These are phyloP conservation scores for Tephrocybe rancida DNA, from an alignment of 768 basidiomycete species.

Conservation along the genomic window DNA sequence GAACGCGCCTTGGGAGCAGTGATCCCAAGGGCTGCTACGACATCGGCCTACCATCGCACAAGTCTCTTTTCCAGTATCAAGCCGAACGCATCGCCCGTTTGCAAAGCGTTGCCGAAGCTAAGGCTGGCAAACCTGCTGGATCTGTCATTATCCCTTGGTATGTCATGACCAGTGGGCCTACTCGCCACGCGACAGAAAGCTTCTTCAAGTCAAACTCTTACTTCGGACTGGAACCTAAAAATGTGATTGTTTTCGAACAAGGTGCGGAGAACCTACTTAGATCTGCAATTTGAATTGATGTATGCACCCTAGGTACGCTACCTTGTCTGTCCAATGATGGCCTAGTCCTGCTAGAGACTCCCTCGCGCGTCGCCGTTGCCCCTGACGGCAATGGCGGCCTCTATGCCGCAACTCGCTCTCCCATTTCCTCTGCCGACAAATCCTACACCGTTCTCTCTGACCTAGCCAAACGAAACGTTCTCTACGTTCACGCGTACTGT, in stretches of 20 bases:
- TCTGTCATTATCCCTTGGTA: constrained; percentile 92
- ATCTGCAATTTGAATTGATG: constrained; percentile 4
- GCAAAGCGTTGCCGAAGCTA: constrained; percentile 71
- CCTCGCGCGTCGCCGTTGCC: constrained; percentile 85
- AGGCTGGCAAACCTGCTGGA: constrained; percentile 50
- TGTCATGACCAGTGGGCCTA: constrained; percentile 98
- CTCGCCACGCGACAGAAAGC: constrained; percentile 79
- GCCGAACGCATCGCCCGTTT: constrained; percentile 93
- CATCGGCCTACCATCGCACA: constrained; percentile 91
- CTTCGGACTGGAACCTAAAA: constrained; percentile 80
- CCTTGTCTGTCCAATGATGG: constrained; percentile 95
- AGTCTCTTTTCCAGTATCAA: constrained; percentile 94
- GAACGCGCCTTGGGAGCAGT: constrained; percentile 88
- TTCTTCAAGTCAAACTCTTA: constrained; percentile 79
- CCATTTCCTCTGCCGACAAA: constrained; percentile 61
- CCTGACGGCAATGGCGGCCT: constrained; percentile 98
- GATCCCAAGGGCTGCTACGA: constrained; percentile 99
- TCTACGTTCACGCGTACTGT: constrained; percentile 93
- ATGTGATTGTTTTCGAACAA: constrained; percentile 96
- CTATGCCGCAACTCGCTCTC: constrained; percentile 88
- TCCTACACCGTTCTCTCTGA: constrained; percentile 83
- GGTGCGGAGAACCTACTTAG: constrained; percentile 49
- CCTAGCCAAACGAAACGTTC: constrained; percentile 70
- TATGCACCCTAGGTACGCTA: constrained; percentile 71
- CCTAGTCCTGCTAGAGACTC: constrained; percentile 84